phyloP scores from a whole-genome alignment of 2,329 filamentous ascomycete genomes.

The Aspergillus sp. region DNA sequence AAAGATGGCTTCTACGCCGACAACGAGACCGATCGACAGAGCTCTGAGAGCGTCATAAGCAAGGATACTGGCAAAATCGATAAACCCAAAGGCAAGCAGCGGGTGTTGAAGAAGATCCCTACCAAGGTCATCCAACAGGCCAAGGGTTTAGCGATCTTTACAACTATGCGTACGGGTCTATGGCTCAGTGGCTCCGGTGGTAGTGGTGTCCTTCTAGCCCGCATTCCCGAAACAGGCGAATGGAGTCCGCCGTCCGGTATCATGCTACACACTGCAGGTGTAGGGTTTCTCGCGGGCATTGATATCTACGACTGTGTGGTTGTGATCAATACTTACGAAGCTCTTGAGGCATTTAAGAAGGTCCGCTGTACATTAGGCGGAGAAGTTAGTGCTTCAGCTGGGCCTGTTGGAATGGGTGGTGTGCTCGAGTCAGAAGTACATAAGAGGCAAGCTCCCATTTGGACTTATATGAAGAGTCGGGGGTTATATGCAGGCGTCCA shows the following conservation, averaged over 20 bases:
- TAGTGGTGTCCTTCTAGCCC: conserved; percentile 80
- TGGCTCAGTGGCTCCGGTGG: conserved; percentile 91
- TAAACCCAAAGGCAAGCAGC: conserved; percentile 60
- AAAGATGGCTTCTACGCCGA: conserved; percentile 71
- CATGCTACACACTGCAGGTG: conserved; percentile 80
- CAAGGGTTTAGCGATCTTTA: conserved; percentile 89
- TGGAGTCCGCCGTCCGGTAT: conserved; percentile 93
- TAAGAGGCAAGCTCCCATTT: conserved; percentile 69
- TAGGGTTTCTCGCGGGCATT: conserved; percentile 87
- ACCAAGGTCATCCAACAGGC: conserved; percentile 82
- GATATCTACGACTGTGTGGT: conserved; percentile 96
- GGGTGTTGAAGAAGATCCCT: conserved; percentile 79
- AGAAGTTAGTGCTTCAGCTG: conserved; percentile 73
- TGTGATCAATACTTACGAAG: conserved; percentile 83
- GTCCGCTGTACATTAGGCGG: conserved; percentile 77
- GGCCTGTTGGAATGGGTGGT: conserved; percentile 75
- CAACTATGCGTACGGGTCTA: conserved; percentile 88
- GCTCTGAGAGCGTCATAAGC: conserved; percentile 25
- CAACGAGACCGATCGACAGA: conserved; percentile 50
- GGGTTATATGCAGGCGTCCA: conserved; percentile 86
- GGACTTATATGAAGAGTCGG: conserved; percentile 84
- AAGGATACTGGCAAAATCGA: conserved; percentile 46
- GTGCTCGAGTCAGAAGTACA: conserved; percentile 68
- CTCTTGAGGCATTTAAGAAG: conserved; percentile 79
- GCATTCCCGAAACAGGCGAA: conserved; percentile 73